Base-by-base conservation (phyloP, 169 alveolate genomes). In the Pseudocohnilembus persalinus region DNA sequence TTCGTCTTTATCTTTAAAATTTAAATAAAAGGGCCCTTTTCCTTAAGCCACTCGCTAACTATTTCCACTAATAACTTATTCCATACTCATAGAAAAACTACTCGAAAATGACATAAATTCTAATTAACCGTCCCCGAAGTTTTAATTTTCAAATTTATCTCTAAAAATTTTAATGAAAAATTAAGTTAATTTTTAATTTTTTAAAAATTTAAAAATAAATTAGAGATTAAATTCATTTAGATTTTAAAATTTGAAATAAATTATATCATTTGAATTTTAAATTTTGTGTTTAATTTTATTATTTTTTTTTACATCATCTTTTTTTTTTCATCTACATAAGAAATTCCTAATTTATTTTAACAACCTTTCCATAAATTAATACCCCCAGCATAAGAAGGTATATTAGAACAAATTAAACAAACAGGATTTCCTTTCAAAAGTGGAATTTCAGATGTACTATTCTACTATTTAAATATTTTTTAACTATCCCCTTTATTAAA, bases 381-480 rank as follows among this genome's bases (percentile, higher is more conserved):
- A n/a, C 91, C 93, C 20, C 93, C 93, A 27, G 87, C 90, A 89
- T 89, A 89, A 15, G 93, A 81, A 28, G 29, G 35, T 0, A 83
- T 82, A 77, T 89, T 89, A 29, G 82, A 29, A 26, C 86, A 76
- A 16, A 89, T 72, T 25, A 89, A 32, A 26, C 86, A 83, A 25
- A 84, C 73, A 29, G 90, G 88, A 65, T 89, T 74, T 16, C 83
- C 83, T 33, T 77, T 77, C 32, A 89, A 30, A 20, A 0, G 73
- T n/a, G 73, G 32, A 73, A 35, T 65, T n/a, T 77, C 76, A 30
- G 81, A 80, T 49, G 4, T 63, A 49, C 31, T 30, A 6, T 80
- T 32, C 0, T 72, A 77, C 31, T 65, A 63, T 27, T 65, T 72
- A 29, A 4, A 68, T 16, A 31, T 29, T 68, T 0, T 0, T 16